Conservation (phyloP, 768 basidiomycete species). For the Ephemerocybe angulata region DNA sequence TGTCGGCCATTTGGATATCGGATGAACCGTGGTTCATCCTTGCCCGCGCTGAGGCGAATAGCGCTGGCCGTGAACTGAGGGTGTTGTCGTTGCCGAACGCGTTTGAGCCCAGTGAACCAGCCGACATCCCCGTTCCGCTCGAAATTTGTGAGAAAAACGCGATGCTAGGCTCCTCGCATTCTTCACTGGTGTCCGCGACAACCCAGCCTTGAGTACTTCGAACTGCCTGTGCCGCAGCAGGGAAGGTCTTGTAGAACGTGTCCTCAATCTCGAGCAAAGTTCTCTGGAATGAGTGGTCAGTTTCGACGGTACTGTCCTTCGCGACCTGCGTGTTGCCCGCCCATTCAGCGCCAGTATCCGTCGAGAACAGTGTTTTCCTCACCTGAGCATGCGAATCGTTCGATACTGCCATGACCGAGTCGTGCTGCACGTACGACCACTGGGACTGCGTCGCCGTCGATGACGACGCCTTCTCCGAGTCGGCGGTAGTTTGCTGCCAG, state of each 20-base stretch:
- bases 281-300: slow-evolving; percentile 21
- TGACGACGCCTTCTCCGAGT: background rate
- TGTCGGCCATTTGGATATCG: background rate
- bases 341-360: background rate
- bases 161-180: background rate
- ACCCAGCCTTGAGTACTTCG: background rate
- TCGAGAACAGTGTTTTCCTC: too few species aligned
- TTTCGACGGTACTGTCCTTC: background rate
- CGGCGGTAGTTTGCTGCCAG: background rate
- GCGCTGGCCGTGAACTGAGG: background rate
- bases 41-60: background rate
- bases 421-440: background rate
- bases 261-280: slow-evolving; percentile 36
- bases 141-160: background rate
- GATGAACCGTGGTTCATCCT: background rate
- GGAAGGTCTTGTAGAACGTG: slow-evolving; percentile 29
- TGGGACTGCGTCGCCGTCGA: background rate
- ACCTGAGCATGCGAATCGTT: background rate
- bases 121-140: background rate
- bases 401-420: background rate
- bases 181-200: background rate
- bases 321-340: background rate
- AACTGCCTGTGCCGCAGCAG: slow-evolving; percentile 12
- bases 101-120: background rate
- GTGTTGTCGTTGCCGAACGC: background rate